Base-by-base conservation (phyloP, 2,329 filamentous ascomycete species). In the Trichoderma guizhouense region DNA sequence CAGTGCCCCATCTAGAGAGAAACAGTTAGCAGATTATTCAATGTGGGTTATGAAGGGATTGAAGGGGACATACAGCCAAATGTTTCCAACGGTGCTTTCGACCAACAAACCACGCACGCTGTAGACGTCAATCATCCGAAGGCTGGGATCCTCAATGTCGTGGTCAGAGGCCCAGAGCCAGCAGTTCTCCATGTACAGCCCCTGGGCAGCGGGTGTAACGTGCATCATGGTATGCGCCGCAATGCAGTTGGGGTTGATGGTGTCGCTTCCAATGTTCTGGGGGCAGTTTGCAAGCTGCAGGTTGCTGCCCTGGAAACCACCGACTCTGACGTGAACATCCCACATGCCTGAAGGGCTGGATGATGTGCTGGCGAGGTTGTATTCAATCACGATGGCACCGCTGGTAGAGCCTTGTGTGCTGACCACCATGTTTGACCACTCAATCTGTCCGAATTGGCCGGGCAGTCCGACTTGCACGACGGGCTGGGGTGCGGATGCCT, bases 291-390 rank as follows among this genome's bases (percentile, higher is more conserved):
- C 85, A 14, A 89, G 87, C 78, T 92, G 89, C 8, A 93, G 86
- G 53, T 90, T 83, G 18, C 92, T 93, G 43, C 92, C 92, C 1
- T 89, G 88, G 66, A 89, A 90, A 3, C 92, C 93, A 74, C 92
- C 92, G 65, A 95, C 87, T 74, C 93, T 90, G 77, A 92, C 88
- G 81, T 95, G 92, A 12, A 92, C 88, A 78, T 95, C 93, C 92
- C 92, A 95, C 80, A 92, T 85, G 6, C 88, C 89, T 8, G 83
- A 83, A 15, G 85, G 84, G 68, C 75, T 55, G 6, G 55, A 60
- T 21, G 77, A 77, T 5, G 81, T 76, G 15, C 43, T 55, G 64
- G 84, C 86, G 18, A 94, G 83, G 78, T 95, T 95, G 85, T 90
- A 94, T 78, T 95, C 86, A 72, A 94, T 88, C 7, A 94, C 82